phyloP scores from a whole-genome alignment of 306 rosid genomes.

The Rosa lucieae region DNA sequence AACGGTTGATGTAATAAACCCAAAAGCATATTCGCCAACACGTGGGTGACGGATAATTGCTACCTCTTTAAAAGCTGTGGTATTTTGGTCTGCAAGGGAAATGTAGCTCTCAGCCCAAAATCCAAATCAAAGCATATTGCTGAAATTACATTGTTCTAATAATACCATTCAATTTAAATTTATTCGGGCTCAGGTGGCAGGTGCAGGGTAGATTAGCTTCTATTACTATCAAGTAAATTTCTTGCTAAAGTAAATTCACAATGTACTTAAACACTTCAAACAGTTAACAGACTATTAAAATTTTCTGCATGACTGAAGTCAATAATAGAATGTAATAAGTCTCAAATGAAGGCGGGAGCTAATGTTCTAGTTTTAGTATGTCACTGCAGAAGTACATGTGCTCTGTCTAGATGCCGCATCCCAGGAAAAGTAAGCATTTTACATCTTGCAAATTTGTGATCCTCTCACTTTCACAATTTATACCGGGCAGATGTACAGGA shows the following conservation, averaged over 20 bases:
- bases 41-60: conserved; percentile 91
- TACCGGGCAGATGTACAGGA: not conserved
- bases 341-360: not conserved
- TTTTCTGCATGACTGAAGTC: too few relatives aligned
- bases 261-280: not conserved
- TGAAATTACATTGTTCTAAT: not conserved
- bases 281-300: not conserved
- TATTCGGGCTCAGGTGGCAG: not conserved
- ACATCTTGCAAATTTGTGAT: not conserved
- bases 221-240: not conserved
- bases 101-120: conserved; percentile 6
- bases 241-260: not conserved
- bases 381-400: not conserved
- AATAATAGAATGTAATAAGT: not conserved
- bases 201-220: not conserved
- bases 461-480: not conserved
- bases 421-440: not conserved
- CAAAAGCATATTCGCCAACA: conserved; percentile 95
- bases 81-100: conserved; percentile 73
- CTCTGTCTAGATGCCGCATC: not conserved
- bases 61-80: conserved; percentile 90
- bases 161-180: not conserved
- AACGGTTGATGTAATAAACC: conserved; percentile 88
- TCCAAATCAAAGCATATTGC: not conserved
- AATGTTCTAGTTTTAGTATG: not conserved